Conservation (phyloP, 495 filamentous ascomycete species). For the Bacidia gigantensis region DNA sequence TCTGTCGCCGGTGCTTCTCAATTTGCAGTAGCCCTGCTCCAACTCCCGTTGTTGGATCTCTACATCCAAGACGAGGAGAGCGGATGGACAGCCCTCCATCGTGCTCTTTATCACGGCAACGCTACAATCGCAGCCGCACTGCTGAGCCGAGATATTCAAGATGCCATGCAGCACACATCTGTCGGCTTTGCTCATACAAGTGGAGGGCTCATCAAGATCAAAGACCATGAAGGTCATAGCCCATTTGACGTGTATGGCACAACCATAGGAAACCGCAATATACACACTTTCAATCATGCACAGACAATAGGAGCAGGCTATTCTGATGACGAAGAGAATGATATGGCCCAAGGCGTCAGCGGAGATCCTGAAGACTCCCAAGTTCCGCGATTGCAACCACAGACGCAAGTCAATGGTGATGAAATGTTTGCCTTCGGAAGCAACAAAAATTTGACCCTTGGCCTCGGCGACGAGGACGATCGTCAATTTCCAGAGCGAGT, state of each 20-base stretch:
- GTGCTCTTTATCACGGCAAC: slow-evolving; percentile 87
- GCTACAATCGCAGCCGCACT: slow-evolving; percentile 70
- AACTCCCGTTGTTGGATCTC: slow-evolving; percentile 72
- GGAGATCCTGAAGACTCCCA: slow-evolving; percentile 24
- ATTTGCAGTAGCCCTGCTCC: slow-evolving; percentile 66
- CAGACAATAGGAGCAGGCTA: slow-evolving; percentile 14
- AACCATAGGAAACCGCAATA: slow-evolving; percentile 52
- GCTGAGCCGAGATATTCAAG: slow-evolving; percentile 57
- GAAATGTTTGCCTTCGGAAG: slow-evolving; percentile 88
- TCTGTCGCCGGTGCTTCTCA: slow-evolving; percentile 46
- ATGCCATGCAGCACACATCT: slow-evolving; percentile 41
- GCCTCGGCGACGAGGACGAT: slow-evolving; percentile 86
- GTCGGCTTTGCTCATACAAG: slow-evolving; percentile 32
- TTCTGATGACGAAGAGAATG: slow-evolving; percentile 25
- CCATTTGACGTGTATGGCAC: slow-evolving; percentile 83
- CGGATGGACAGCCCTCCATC: slow-evolving; percentile 90
- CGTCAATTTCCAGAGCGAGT: slow-evolving; percentile 84
- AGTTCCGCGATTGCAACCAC: slow-evolving; percentile 17
- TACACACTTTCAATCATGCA: slow-evolving; percentile 21
- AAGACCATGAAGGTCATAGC: slow-evolving; percentile 87
- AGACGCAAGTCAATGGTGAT: slow-evolving; percentile 46
- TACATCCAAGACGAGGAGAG: slow-evolving; percentile 79
- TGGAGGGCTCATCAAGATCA: slow-evolving; percentile 74
- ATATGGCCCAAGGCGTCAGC: slow-evolving; percentile 27
- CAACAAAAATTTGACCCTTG: slow-evolving; percentile 86